These are phyloP conservation scores for Mangifera indica DNA, from an alignment of 345 rosid species.

Conservation along the genomic window DNA sequence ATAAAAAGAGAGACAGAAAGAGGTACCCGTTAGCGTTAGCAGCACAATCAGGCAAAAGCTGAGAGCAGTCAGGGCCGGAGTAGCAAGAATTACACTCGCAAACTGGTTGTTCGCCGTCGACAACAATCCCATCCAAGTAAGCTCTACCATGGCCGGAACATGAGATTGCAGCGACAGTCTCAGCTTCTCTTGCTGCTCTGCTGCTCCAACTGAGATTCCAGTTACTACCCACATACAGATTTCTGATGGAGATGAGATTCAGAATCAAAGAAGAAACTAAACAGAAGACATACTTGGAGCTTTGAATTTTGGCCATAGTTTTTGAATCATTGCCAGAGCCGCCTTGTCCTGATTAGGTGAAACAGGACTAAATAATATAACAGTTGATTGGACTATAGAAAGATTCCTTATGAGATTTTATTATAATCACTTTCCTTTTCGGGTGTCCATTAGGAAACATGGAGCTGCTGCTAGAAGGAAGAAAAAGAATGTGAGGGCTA, in stretches of 20 bases:
- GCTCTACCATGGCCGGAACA: conserved; percentile 81
- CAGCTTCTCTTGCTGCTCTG: conserved; percentile 61
- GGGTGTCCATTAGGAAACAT: no score
- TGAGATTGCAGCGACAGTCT: conserved; percentile 48
- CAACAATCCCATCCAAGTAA: conserved; percentile 53
- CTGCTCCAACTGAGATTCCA: conserved; percentile 53
- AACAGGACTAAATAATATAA: no score
- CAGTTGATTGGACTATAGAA: not conserved
- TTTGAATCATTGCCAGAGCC: not conserved
- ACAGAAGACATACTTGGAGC: conserved; percentile 12
- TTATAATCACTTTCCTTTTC: no score
- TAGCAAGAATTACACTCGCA: conserved; percentile 73
- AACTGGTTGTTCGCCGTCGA: conserved; percentile 30
- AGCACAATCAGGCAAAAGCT: conserved; percentile 37
- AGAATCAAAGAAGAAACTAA: conserved; percentile 33
- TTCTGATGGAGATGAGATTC: conserved; percentile 31
- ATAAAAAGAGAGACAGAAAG: not conserved
- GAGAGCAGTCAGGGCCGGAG: conserved; percentile 53
- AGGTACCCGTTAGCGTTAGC: conserved; percentile 51
- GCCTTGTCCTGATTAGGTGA: not conserved
- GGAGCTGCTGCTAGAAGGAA: no score
- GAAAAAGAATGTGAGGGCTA: no score
- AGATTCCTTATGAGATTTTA: no score
- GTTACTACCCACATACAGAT: conserved; percentile 18
- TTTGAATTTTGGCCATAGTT: conserved; percentile 8